phyloP scores from a whole-genome alignment of 495 filamentous ascomycete genomes.

The Podospora bellae-mahoneyi region DNA sequence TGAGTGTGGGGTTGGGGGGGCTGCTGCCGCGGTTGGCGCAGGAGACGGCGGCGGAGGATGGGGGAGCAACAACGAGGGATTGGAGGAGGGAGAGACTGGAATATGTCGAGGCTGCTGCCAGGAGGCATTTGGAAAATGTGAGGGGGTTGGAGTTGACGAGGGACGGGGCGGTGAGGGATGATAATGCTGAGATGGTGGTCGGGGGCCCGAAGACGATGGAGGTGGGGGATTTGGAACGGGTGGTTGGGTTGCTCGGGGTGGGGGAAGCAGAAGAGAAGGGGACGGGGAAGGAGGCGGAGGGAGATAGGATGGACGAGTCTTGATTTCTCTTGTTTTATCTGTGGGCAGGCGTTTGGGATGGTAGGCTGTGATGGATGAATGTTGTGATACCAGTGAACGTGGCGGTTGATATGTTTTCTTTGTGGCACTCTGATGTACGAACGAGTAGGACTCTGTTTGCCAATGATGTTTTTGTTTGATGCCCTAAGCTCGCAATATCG shows the following conservation, averaged over 20 bases:
- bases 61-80: slow-evolving; percentile 38
- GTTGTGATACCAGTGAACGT: neutral
- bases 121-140: slow-evolving; percentile 53
- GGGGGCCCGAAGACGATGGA: slow-evolving; percentile 41
- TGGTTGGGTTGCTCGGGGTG: slow-evolving; percentile 42
- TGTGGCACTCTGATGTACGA: too few species aligned
- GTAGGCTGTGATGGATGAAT: neutral
- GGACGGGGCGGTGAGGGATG: slow-evolving; percentile 56
- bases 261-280: slow-evolving; percentile 7
- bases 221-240: slow-evolving; percentile 52
- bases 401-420: too few species aligned
- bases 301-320: slow-evolving; percentile 31
- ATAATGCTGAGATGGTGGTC: slow-evolving; percentile 51
- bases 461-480: too few species aligned
- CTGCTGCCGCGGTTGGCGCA: slow-evolving; percentile 50
- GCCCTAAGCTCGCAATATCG: too few species aligned
- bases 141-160: slow-evolving; percentile 54
- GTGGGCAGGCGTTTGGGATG: neutral
- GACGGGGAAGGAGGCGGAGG: neutral
- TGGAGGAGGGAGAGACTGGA: slow-evolving; percentile 60
- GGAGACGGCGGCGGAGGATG: slow-evolving; percentile 14
- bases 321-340: slow-evolving; percentile 13
- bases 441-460: too few species aligned
- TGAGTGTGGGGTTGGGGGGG: slow-evolving; percentile 60
- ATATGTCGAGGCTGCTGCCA: slow-evolving; percentile 71